These are phyloP conservation scores for Prosopis cineraria DNA, from an alignment of 306 rosid genomes.

Conservation along the genomic window DNA sequence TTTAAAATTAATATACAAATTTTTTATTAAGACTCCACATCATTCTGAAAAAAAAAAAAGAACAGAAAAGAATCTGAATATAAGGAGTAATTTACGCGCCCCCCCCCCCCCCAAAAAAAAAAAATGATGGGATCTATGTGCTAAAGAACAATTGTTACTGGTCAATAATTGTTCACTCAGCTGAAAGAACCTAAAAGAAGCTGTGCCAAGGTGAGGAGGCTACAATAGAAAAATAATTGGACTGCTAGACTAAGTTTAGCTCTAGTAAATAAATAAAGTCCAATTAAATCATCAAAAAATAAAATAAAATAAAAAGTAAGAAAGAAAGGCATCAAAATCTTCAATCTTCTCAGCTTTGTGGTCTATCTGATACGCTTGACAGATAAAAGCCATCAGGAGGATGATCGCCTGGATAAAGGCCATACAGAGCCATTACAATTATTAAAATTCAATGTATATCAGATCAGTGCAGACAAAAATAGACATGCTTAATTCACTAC, in stretches of 20 bases:
- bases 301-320: neutral
- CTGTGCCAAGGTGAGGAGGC: neutral
- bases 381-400: neutral
- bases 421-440: constrained; percentile 7
- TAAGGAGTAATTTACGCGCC: neutral
- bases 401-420: constrained; percentile 18
- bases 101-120: too few species aligned
- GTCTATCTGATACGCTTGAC: neutral
- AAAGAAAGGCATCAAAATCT: neutral
- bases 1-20: neutral
- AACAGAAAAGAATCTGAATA: too few species aligned
- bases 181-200: neutral
- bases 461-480: neutral
- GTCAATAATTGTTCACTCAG: neutral
- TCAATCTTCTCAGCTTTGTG: neutral
- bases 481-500: neutral
- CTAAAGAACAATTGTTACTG: neutral
- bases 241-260: neutral
- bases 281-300: neutral
- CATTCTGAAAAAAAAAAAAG: neutral
- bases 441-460: constrained; percentile 10
- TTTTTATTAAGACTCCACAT: neutral
- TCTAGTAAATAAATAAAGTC: neutral
- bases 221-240: neutral
- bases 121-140: neutral